These are phyloP conservation scores for Tothia fuscella DNA, from an alignment of 2,329 filamentous ascomycete genomes.

Conservation along the genomic window DNA sequence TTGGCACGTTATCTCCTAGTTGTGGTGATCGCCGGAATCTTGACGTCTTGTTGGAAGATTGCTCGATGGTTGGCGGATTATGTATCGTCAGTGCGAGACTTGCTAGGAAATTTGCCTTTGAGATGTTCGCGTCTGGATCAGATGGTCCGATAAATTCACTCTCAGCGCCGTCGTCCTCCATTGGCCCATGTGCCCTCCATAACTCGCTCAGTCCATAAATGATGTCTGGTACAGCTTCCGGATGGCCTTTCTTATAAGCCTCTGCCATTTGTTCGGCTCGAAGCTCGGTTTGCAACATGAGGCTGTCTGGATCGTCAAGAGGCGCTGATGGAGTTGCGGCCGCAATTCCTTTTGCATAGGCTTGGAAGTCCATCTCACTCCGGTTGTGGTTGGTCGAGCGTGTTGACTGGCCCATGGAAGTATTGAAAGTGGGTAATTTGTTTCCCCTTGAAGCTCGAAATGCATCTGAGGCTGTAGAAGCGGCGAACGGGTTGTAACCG, in stretches of 20 bases:
- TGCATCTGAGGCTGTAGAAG: too few species aligned
- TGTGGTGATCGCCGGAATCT: constrained; percentile 15
- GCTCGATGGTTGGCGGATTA: constrained; percentile 14
- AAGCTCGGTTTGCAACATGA: constrained; percentile 67
- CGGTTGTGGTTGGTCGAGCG: constrained; percentile 36
- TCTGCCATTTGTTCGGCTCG: constrained; percentile 38
- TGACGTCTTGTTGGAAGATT: constrained; percentile 11
- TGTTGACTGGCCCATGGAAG: background rate
- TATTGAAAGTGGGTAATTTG: background rate
- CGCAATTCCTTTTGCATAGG: constrained; percentile 60
- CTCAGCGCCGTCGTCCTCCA: constrained; percentile 18
- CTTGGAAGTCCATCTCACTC: constrained; percentile 43
- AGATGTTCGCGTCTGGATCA: constrained; percentile 22
- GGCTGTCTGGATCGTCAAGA: constrained; percentile 55
- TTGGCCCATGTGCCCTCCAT: constrained; percentile 17
- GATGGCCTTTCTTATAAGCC: constrained; percentile 21
- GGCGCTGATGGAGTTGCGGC: constrained; percentile 43
- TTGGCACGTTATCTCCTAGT: constrained; percentile 10
- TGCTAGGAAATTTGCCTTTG: constrained; percentile 70
- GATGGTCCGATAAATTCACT: constrained; percentile 5
- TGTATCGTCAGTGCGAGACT: constrained; percentile 67
- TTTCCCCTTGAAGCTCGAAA: constrained; percentile 5
- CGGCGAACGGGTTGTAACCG: background rate
- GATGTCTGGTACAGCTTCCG: constrained; percentile 16
- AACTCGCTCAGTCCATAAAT: constrained; percentile 18